Percentiles rank a stretch among this genome's conserved stretches.
Conservation (phyloP, 2,329 filamentous ascomycete species). For the Exophiala oligosperma region DNA sequence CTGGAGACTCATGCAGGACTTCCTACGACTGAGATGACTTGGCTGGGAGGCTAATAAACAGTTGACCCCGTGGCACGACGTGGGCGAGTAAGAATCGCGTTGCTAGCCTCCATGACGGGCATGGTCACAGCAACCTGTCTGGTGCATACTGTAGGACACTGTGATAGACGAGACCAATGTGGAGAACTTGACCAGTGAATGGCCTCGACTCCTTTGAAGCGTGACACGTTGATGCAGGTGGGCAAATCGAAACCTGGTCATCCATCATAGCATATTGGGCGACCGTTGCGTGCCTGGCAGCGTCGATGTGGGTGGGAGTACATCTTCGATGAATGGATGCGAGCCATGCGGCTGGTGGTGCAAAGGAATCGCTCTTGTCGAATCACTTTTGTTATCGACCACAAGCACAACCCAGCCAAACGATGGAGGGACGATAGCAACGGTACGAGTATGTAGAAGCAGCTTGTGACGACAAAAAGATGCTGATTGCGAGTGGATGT, state of each 20-base stretch:
- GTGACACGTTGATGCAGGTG: conserved; percentile 20
- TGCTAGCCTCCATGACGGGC: conserved; percentile 7
- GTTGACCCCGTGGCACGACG: conserved; percentile 12
- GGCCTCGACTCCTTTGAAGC: conserved; percentile 8
- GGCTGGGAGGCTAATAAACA: conserved; percentile 3
- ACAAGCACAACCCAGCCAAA: neutral
- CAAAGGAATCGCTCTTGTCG: neutral
- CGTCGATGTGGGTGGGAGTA: neutral
- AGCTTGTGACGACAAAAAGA: conserved; percentile 6
- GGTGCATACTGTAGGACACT: conserved; percentile 1
- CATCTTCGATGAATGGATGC: neutral
- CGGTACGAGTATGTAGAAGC: neutral
- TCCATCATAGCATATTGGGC: neutral
- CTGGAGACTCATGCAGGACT: conserved; percentile 10
- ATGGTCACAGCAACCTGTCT: conserved; percentile 2
- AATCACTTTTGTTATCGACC: neutral
- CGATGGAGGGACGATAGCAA: neutral
- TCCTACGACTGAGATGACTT: conserved; percentile 12
- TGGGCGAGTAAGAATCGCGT: conserved; percentile 16
- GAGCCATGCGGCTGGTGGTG: neutral
- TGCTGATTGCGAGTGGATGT: neutral
- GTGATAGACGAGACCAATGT: conserved; percentile 3
- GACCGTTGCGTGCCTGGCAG: neutral
- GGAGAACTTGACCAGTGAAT: conserved; percentile 9
- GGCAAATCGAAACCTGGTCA: conserved; percentile 1